These are phyloP conservation scores for Dendrothele bispora DNA, from an alignment of 768 basidiomycete species.

Conservation along the genomic window DNA sequence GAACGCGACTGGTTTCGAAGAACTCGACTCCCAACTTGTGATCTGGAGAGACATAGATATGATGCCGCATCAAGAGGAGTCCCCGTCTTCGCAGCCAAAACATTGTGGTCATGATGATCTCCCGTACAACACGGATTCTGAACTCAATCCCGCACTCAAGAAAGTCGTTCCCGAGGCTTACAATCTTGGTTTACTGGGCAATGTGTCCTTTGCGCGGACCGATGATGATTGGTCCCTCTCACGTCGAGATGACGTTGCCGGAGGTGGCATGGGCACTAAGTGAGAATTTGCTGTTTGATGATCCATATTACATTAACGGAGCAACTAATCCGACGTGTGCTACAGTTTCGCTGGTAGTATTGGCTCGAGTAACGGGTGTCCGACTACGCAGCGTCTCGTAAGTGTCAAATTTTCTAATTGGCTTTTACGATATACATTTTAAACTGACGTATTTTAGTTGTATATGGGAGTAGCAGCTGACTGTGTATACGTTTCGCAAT, in stretches of 20 bases:
- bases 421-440: background rate
- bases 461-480: constrained; percentile 91
- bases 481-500: constrained; percentile 71
- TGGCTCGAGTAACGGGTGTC: constrained; percentile 70
- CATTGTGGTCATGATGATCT: constrained; percentile 74
- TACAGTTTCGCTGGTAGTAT: constrained; percentile 69
- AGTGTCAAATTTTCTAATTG: constrained; percentile 19
- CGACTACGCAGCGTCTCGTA: constrained; percentile 68
- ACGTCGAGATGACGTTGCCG: constrained; percentile 57
- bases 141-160: constrained; percentile 50
- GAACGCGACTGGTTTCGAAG: constrained; percentile 34
- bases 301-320: background rate
- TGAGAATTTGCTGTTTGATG: constrained; percentile 33
- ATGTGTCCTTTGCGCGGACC: constrained; percentile 39
- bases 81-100: constrained; percentile 24
- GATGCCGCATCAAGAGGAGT: constrained; percentile 52
- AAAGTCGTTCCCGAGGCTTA: constrained; percentile 27
- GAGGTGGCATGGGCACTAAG: constrained; percentile 54
- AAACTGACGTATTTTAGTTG: constrained; percentile 29
- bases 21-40: constrained; percentile 55
- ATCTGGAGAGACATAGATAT: constrained; percentile 77
- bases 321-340: constrained; percentile 4
- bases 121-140: constrained; percentile 61
- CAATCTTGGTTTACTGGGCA: constrained; percentile 36
- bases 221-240: constrained; percentile 48